Base-by-base conservation (phyloP, 306 rosid genomes). In the Luffa aegyptiaca region DNA sequence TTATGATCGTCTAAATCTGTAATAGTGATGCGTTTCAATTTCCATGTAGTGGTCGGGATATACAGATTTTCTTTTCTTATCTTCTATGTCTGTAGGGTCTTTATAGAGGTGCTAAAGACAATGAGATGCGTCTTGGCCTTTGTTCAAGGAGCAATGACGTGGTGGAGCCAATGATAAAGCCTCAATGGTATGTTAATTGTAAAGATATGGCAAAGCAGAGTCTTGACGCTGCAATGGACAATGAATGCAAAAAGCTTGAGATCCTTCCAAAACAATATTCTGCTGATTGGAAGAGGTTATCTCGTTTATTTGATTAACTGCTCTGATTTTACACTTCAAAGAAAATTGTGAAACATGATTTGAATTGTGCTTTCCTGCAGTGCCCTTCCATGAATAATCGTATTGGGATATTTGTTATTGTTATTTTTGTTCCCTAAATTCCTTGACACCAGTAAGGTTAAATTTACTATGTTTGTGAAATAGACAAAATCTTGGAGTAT, bases 71-170 rank as follows among this genome's bases (percentile, higher is more conserved):
- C 2, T 14, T 49, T 56, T 44, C 79, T 81, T 66, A 85, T 56
- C 78, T 78, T 84, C 52, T 71, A 13, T 61, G 10, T 37, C 18
- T 51, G 44, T 82, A 91, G 98, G 96, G 93, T 51, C 96, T 95
- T 75, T 90, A 88, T 81, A 89, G 88, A 87, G 97, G 93, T 82
- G 92, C 92, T 74, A 91, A 89, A 81, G 86, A 84, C 83, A 95
- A 95, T 83, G 98, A 92, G 81, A 95, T 95, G 98, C 92, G 96
- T 70, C 97, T 95, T 78, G 97, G 97, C 52, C 79, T 89, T 14
- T 92, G 97, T 88, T 93, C 97, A 81, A 91, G 99, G 88, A 95
- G 86, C 85, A 89, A 91, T 85, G 99, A 91, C 86, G 97, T 93
- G 80, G 87, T 95, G 75, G 97, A 95, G 86, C 97, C 99, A 74